These are phyloP conservation scores for Strobilomyces confusus DNA, from an alignment of 768 basidiomycete species.

Conservation along the genomic window DNA sequence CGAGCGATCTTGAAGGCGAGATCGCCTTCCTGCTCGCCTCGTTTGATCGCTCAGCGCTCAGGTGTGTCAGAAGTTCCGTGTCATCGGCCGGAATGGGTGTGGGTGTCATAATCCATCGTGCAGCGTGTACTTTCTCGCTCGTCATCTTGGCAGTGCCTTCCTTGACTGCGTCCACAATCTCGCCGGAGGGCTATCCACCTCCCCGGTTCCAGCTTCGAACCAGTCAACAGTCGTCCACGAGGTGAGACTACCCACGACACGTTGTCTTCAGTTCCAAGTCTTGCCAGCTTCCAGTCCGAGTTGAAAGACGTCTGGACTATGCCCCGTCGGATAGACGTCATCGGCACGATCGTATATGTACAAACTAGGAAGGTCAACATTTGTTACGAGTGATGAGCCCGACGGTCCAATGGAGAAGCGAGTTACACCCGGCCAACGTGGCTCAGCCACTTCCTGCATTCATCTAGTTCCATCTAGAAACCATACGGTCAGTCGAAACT, in stretches of 20 bases:
- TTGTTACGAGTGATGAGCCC: neutral
- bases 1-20: constrained; percentile 47
- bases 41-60: constrained; percentile 26
- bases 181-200: constrained; percentile 29
- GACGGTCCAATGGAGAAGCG: neutral
- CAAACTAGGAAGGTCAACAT: constrained; percentile 12
- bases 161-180: constrained; percentile 38
- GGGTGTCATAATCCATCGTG: too few species aligned
- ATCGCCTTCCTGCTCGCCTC: constrained; percentile 42
- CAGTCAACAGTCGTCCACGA: neutral
- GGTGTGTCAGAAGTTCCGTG: neutral
- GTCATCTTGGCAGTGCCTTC: constrained; percentile 42
- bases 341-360: constrained; percentile 6
- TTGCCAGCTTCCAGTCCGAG: constrained; percentile 14
- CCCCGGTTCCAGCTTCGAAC: constrained; percentile 37
- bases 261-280: constrained; percentile 31
- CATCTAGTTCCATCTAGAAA: constrained; percentile 23
- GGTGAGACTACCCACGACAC: constrained; percentile 30
- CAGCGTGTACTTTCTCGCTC: constrained; percentile 38
- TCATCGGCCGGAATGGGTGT: too few species aligned
- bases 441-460: constrained; percentile 23
- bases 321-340: constrained; percentile 8
- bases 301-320: neutral
- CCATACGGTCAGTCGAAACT: constrained; percentile 1
- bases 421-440: constrained; percentile 8